A percentile compares a stretch with the other conserved stretches of the same genome.
Evolutionary conservation across 2,329 filamentous ascomycete genomes (phyloP).

Genomic region (Penicillium sp.): DNA sequence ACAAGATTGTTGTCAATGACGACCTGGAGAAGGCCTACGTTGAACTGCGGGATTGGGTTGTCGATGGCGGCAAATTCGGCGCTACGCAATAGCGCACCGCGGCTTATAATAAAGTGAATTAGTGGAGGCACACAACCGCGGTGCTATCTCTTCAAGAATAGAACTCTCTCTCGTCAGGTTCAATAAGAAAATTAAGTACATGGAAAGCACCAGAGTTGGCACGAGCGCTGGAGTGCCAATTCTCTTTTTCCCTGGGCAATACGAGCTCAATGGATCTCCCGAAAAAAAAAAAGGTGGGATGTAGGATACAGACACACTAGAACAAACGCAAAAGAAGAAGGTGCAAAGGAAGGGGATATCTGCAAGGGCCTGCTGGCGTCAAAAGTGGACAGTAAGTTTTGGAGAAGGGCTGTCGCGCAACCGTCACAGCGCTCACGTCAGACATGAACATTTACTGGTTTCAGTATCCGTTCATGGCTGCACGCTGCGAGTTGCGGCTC

Average conservation of each 20-base stretch:
- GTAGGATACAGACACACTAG: conserved; percentile 20
- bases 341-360: conserved; percentile 38
- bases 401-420: conserved; percentile 18
- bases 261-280: conserved; percentile 17
- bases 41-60: conserved; percentile 53
- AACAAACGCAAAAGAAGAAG: conserved; percentile 28
- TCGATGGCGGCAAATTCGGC: conserved; percentile 41
- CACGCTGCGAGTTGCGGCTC: conserved; percentile 93
- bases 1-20: conserved; percentile 64
- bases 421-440: conserved; percentile 21
- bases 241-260: conserved; percentile 28
- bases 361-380: conserved; percentile 36
- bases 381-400: conserved; percentile 30
- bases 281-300: conserved; percentile 16
- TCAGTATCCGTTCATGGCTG: conserved; percentile 99
- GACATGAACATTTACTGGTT: conserved; percentile 16
- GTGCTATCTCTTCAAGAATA: conserved; percentile 13
- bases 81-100: conserved; percentile 7
- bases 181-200: conserved; percentile 39
- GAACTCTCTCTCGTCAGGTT: conserved; percentile 27
- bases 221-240: conserved; percentile 28
- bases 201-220: conserved; percentile 28
- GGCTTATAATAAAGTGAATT: neutral
- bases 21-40: conserved; percentile 56
- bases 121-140: neutral